Percentiles rank a stretch among this genome's conserved stretches.
Conservation (phyloP, 768 basidiomycete species). For the Boletus tylopilopsis region DNA sequence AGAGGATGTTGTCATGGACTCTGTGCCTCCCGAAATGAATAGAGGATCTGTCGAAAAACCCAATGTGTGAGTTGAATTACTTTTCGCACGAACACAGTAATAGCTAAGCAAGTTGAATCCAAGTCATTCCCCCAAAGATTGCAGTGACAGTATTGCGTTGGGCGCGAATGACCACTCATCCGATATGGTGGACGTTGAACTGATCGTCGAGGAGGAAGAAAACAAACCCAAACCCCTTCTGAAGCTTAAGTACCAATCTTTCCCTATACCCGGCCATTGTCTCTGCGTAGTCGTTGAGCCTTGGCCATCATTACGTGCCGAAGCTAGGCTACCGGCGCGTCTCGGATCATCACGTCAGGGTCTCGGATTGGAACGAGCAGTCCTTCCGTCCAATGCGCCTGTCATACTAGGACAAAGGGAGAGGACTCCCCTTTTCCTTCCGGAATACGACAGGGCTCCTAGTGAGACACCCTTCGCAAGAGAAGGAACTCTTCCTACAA, state of each 20-base stretch:
- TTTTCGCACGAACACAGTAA: not conserved
- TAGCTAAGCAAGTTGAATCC: not conserved
- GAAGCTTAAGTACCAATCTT: slow-evolving; percentile 65
- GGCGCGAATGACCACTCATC: slow-evolving; percentile 2
- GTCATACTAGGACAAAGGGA: slow-evolving; percentile 33
- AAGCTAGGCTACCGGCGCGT: slow-evolving; percentile 31
- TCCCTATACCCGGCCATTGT: slow-evolving; percentile 66
- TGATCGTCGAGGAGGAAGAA: slow-evolving; percentile 56
- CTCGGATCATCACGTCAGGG: slow-evolving; percentile 24
- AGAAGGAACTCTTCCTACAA: slow-evolving; percentile 30
- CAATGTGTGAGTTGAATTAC: slow-evolving; percentile 1
- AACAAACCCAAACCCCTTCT: slow-evolving; percentile 70
- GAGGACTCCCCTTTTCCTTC: slow-evolving; percentile 70
- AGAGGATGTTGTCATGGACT: slow-evolving; percentile 19
- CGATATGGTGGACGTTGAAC: slow-evolving; percentile 28
- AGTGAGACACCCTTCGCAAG: slow-evolving; percentile 33
- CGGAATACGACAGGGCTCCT: slow-evolving; percentile 50
- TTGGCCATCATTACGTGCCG: slow-evolving; percentile 52
- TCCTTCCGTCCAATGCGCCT: slow-evolving; percentile 14
- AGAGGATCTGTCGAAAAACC: not conserved
- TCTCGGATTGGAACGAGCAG: slow-evolving; percentile 29
- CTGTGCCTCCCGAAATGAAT: not conserved
- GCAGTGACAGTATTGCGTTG: not conserved
- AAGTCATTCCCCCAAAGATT: not conserved
- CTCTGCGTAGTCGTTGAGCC: slow-evolving; percentile 84